Evolutionary conservation across 1,139 yeast genomes (phyloP).

Genomic region (Yamadazyma jaroonii): DNA sequence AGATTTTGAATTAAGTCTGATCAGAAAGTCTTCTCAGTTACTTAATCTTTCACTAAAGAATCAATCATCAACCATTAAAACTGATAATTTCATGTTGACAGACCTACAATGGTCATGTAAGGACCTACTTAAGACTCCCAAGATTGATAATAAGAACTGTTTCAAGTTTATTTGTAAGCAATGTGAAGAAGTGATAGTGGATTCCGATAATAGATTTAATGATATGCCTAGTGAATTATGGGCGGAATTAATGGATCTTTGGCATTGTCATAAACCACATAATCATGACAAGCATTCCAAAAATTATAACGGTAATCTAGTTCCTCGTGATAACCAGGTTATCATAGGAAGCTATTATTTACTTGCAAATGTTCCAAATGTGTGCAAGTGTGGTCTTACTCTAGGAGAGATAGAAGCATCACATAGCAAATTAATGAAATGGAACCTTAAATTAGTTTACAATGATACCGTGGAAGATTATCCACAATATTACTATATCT

Average conservation of each 20-base stretch:
- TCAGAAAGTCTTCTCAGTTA: constrained; percentile 8
- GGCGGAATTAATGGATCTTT: constrained; percentile 94
- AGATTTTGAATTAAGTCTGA: constrained; percentile 5
- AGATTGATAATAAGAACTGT: constrained; percentile 19
- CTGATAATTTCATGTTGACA: constrained; percentile 21
- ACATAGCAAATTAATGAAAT: constrained; percentile 49
- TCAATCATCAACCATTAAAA: constrained; percentile 4
- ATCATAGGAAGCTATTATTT: constrained; percentile 62
- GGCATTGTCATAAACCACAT: constrained; percentile 95
- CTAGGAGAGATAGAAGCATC: constrained; percentile 32
- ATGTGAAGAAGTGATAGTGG: constrained; percentile 28
- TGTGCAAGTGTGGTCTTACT: constrained; percentile 29
- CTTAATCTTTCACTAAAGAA: constrained; percentile 11
- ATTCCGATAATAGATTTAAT: constrained; percentile 32
- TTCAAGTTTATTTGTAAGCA: constrained; percentile 33
- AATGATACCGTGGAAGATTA: constrained; percentile 19
- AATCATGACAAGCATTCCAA: constrained; percentile 12
- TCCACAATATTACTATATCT: constrained; percentile 32
- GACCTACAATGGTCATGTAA: constrained; percentile 35
- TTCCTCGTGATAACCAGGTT: constrained; percentile 43
- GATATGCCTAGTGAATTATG: constrained; percentile 92
- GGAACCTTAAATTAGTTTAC: constrained; percentile 48
- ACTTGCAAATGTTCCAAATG: constrained; percentile 27
- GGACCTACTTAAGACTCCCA: constrained; percentile 34
- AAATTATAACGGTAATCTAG: constrained; percentile 35